Evolutionary conservation across 2,329 filamentous ascomycete species (phyloP).

Genomic region (Didymella glomerata): DNA sequence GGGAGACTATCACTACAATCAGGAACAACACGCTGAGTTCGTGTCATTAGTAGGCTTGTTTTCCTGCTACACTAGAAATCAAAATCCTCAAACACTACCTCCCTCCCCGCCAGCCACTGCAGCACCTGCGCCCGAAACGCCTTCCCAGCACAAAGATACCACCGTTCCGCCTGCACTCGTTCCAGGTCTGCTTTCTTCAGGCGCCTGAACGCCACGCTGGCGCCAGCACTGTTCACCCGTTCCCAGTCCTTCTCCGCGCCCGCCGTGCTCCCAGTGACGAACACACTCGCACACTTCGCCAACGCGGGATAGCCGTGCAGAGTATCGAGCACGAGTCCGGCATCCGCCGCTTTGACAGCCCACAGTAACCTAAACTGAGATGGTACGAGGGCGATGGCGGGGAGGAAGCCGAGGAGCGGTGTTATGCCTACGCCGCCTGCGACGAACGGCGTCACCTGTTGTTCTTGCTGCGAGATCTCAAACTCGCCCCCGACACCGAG

Average conservation of each 20-base stretch:
- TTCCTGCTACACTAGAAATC: conserved; percentile 41
- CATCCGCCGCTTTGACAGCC: conserved; percentile 70
- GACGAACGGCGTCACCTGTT: conserved; percentile 65
- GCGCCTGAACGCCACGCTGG: conserved; percentile 55
- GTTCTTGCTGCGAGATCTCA: conserved; percentile 48
- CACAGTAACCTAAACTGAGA: conserved; percentile 73
- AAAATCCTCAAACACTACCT: conserved; percentile 62
- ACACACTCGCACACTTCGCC: conserved; percentile 64
- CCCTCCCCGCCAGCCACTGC: conserved; percentile 58
- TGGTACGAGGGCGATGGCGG: accelerated
- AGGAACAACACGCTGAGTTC: no score
- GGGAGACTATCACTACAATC: no score
- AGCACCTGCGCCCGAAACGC: conserved; percentile 59
- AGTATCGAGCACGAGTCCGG: conserved; percentile 68
- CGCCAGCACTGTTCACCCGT: conserved; percentile 45
- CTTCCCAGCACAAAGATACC: conserved; percentile 68
- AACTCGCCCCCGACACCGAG: conserved; percentile 78
- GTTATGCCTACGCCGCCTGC: conserved; percentile 86
- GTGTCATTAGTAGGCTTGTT: no score
- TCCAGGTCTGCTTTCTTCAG: conserved; percentile 57
- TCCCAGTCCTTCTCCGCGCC: conserved; percentile 37
- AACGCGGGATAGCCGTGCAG: conserved; percentile 64
- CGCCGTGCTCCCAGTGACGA: conserved; percentile 64
- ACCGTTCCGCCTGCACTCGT: conserved; percentile 52
- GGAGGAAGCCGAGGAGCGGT: conserved; percentile 67